Conservation (phyloP, 306 rosid genomes). For the Cucurbita argyrosperma region DNA sequence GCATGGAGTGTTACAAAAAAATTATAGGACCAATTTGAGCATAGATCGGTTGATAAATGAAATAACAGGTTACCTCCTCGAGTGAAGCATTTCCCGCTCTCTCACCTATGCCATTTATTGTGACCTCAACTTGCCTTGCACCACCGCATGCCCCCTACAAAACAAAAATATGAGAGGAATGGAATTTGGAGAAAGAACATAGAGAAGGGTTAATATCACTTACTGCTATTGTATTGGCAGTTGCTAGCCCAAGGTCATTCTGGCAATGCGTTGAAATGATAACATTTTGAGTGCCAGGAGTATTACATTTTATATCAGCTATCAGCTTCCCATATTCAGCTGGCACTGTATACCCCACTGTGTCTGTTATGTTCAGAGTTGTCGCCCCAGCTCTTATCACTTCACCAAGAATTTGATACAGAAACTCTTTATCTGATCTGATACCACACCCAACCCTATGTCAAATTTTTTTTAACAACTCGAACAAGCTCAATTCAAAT, state of each 20-base stretch:
- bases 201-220: not conserved
- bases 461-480: no score
- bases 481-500: no score
- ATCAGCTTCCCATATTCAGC: conserved; percentile 56
- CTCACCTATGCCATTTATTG: conserved; percentile 94
- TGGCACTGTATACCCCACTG: conserved; percentile 66
- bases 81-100: conserved; percentile 95
- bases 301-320: conserved; percentile 76
- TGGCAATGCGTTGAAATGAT: conserved; percentile 90
- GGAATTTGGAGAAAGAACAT: no score
- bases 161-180: not conserved
- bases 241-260: conserved; percentile 87
- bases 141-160: conserved; percentile 79
- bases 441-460: not conserved
- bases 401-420: conserved; percentile 75
- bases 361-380: conserved; percentile 85
- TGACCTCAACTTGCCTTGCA: conserved; percentile 93
- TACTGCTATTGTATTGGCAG: conserved; percentile 83
- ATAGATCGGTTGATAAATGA: no score
- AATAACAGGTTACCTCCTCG: conserved; percentile 20
- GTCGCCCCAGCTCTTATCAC: conserved; percentile 92
- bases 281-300: conserved; percentile 70
- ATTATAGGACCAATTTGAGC: no score
- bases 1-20: no score
- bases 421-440: conserved; percentile 80